Evolutionary conservation across 2,329 filamentous ascomycete genomes (phyloP), one percentile per base, ranked within the genome.

Genomic region (Exophiala mesophila): DNA sequence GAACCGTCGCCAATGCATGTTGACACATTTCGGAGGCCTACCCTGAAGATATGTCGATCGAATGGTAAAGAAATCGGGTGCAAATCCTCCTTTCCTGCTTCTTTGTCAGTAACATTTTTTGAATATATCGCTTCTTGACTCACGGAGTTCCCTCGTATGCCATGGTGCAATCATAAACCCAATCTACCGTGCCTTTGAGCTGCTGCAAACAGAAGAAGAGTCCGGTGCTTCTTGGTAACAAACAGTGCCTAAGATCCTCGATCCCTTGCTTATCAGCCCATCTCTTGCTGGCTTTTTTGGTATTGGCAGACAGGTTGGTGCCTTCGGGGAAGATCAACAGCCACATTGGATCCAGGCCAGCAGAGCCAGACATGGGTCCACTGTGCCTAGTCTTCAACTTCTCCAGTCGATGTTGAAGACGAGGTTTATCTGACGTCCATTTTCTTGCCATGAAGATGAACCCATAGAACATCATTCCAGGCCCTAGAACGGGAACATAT

Each of bases 1-100:
- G 65, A 94, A 96, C 7, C 88, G 81, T 39, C 92, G 80, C 88
- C 90, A 98, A 66, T 94, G 85, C 71, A 97, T 89, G 65, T 96
- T 97, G 57, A 97, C 89, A 1, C 88, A 95, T 62, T 89, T 95
- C 2, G 90, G 92, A 1, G 89, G 83, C 1, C 86, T 80, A 9
- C 92, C 89, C 62, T 92, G 80, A 50, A 96, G 82, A 60, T 92
- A 95, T 3, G 88, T 94, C 36, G 88, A 88, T 2, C 79, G 77
- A 3, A 98, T 72, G 0, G 86, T 89, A 64, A 94, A 97, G 57
- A 86, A 84, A 36, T 94, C 80, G 61, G 97, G 89, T n/a, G 90
- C 89, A 54, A 83, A 96, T 56, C 84, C 76, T 28, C 83, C 85
- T 45, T 82, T 83, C 17, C 83, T 87, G 56, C 31, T 15, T 28